Conservation (phyloP, 2,329 filamentous ascomycete species). For the Leptographium wingfieldii region DNA sequence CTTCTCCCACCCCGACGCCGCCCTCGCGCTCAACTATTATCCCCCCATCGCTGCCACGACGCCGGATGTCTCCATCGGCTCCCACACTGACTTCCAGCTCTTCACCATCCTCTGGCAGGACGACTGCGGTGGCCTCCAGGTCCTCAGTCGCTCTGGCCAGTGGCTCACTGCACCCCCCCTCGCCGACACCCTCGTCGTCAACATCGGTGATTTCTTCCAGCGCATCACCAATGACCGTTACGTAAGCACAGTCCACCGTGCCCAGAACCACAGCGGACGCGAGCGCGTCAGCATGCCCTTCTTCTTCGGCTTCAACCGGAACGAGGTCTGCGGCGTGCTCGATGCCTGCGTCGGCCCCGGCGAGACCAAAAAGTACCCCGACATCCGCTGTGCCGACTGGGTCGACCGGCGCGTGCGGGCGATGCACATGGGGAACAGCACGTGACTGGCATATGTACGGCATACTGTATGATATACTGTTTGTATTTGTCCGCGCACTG, state of each 20-base stretch:
- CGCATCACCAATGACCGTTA: slow-evolving; percentile 9
- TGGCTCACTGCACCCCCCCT: slow-evolving; percentile 6
- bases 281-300: slow-evolving; percentile 11
- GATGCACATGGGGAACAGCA: not conserved
- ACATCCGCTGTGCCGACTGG: slow-evolving; percentile 9
- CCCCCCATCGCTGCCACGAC: slow-evolving; percentile 12
- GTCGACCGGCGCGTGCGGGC: slow-evolving; percentile 2
- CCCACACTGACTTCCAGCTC: slow-evolving; percentile 47
- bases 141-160: slow-evolving; percentile 4
- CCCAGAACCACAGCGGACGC: slow-evolving; percentile 5
- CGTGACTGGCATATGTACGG: not conserved
- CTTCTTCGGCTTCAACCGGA: slow-evolving; percentile 10
- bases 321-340: slow-evolving; percentile 14
- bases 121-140: slow-evolving; percentile 7
- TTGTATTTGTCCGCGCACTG: not conserved
- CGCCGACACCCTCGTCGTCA: slow-evolving; percentile 7
- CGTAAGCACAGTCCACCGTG: slow-evolving; percentile 10
- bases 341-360: slow-evolving; percentile 5
- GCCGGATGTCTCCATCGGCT: slow-evolving; percentile 33
- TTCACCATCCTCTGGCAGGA: slow-evolving; percentile 10
- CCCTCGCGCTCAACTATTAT: slow-evolving; percentile 29
- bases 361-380: slow-evolving; percentile 6
- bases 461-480: not conserved
- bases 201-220: slow-evolving; percentile 9
- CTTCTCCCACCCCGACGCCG: slow-evolving; percentile 35